A percentile compares a stretch with the other conserved stretches of the same genome.
Conservation (phyloP, 140 eudicot species). For the Ambrosia hybrid region DNA sequence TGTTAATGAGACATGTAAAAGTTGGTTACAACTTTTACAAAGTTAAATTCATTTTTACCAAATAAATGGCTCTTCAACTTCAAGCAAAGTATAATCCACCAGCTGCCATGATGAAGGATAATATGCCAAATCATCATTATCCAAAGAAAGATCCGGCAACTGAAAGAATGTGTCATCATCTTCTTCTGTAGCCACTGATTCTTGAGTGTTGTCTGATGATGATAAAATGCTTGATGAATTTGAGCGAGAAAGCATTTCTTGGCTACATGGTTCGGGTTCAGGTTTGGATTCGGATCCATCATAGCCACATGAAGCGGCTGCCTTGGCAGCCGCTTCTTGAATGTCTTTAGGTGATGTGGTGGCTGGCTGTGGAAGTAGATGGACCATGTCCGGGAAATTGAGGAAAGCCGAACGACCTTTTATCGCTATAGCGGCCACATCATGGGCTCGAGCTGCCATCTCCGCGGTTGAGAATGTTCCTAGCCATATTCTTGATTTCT, state of each 20-base stretch:
- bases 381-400: slow-evolving; percentile 51
- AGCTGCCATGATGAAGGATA: slow-evolving; percentile 54
- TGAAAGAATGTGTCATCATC: slow-evolving; percentile 60
- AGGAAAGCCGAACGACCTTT: slow-evolving; percentile 54
- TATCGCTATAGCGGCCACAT: slow-evolving; percentile 42
- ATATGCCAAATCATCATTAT: slow-evolving; percentile 22
- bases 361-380: slow-evolving; percentile 66
- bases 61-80: slow-evolving; percentile 50
- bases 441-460: slow-evolving; percentile 25
- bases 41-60: neutral
- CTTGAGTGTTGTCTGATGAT: slow-evolving; percentile 38
- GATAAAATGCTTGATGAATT: slow-evolving; percentile 40
- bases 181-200: slow-evolving; percentile 29
- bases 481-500: slow-evolving; percentile 17
- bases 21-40: neutral
- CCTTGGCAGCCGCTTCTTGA: slow-evolving; percentile 78
- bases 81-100: slow-evolving; percentile 40
- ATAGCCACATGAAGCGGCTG: slow-evolving; percentile 44
- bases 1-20: no score
- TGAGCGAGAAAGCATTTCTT: slow-evolving; percentile 31
- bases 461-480: slow-evolving; percentile 19
- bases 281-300: neutral
- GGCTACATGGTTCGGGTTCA: slow-evolving; percentile 30
- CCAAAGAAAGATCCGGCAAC: slow-evolving; percentile 58
- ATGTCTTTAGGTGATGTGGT: slow-evolving; percentile 71